These are phyloP conservation scores for Musa balbisiana DNA, from an alignment of 202 grass and related monocot genomes.

Conservation along the genomic window DNA sequence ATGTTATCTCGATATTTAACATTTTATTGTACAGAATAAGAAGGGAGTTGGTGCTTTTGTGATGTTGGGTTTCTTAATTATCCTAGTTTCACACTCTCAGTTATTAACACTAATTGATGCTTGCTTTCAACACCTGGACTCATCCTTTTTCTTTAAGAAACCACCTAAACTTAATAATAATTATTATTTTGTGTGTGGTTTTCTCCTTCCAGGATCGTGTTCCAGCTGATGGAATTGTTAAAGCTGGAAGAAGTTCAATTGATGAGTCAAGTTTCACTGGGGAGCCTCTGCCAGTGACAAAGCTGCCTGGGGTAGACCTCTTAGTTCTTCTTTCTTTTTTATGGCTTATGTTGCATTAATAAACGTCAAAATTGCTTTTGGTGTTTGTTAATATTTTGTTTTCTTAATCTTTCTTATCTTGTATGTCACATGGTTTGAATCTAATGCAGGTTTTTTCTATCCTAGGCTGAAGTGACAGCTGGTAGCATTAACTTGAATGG, in stretches of 20 bases:
- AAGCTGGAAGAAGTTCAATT: conserved; percentile 82
- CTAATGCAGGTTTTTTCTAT: conserved; percentile 26
- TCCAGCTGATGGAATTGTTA: conserved; percentile 87
- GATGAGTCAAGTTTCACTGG: conserved; percentile 97
- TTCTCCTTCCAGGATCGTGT: conserved; percentile 60
- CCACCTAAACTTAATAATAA: neutral
- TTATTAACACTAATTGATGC: neutral
- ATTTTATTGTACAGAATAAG: neutral
- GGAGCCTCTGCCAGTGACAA: conserved; percentile 88
- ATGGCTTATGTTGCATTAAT: neutral
- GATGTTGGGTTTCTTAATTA: neutral
- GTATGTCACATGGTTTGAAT: conserved; percentile 23
- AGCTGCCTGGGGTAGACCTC: conserved; percentile 65
- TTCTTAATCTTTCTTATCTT: conserved; percentile 3
- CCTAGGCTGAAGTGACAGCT: conserved; percentile 81
- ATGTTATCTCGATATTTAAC: neutral
- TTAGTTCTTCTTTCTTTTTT: conserved; percentile 5
- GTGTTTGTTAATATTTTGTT: neutral
- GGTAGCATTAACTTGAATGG: conserved; percentile 98
- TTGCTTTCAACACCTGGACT: neutral
- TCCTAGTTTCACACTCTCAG: neutral
- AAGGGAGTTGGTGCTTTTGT: neutral
- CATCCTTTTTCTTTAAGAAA: neutral
- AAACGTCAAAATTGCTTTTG: neutral
- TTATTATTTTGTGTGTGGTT: neutral